Percentiles rank a stretch among this genome's conserved stretches.
These are phyloP conservation scores for Bipolaris sorokiniana DNA, from an alignment of 2,329 filamentous ascomycete genomes.

Conservation along the genomic window DNA sequence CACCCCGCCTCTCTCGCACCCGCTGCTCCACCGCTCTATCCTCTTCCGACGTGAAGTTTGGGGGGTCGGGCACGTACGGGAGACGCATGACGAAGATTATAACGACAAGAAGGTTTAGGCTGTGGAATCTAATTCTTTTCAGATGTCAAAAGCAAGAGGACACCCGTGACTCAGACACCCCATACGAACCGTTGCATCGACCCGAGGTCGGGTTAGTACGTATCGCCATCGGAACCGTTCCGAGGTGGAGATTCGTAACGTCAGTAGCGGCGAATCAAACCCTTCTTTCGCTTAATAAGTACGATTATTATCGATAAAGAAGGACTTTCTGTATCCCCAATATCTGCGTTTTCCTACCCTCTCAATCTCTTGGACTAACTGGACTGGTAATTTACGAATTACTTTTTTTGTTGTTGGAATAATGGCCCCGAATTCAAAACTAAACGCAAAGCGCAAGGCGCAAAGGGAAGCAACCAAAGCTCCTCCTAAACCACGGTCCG, in stretches of 20 bases:
- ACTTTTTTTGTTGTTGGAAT: too few species aligned
- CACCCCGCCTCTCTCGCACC: slow-evolving; percentile 59
- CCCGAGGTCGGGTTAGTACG: slow-evolving; percentile 1
- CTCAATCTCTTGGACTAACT: too few species aligned
- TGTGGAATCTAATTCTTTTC: too few species aligned
- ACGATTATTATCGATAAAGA: slow-evolving; percentile 12
- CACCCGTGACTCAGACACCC: neutral
- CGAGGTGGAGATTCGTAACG: slow-evolving; percentile 1
- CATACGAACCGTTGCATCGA: neutral
- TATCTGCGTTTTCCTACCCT: neutral
- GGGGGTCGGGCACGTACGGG: slow-evolving; percentile 60
- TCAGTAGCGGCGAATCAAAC: neutral
- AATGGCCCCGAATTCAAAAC: slow-evolving; percentile 22
- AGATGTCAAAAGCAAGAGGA: neutral
- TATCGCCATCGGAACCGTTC: slow-evolving; percentile 17
- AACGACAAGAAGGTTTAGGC: too few species aligned
- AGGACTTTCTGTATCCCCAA: slow-evolving; percentile 6
- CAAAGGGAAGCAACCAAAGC: slow-evolving; percentile 20
- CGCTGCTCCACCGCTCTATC: slow-evolving; percentile 59
- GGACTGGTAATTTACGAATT: too few species aligned
- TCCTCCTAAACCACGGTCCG: slow-evolving; percentile 1
- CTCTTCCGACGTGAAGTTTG: slow-evolving; percentile 53
- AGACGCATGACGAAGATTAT: too few species aligned
- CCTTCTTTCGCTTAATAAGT: slow-evolving; percentile 12
- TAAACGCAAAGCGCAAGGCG: slow-evolving; percentile 24